Base-by-base conservation (phyloP, 768 basidiomycete genomes). In the Dentipellis sp. region DNA sequence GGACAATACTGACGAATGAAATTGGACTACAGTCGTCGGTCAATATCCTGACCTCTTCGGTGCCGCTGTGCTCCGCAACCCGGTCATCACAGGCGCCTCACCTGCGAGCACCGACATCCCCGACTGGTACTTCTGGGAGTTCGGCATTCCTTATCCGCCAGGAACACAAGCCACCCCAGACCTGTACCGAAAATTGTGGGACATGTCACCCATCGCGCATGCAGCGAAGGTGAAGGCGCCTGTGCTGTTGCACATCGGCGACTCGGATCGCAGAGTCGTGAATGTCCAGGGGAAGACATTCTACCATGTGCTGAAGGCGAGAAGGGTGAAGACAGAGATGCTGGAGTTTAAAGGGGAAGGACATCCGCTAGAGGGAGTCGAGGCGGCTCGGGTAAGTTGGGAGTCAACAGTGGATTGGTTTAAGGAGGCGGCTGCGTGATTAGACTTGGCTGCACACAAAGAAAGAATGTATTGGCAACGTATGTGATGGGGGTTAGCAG, bases 61-160 rank as follows among this genome's bases (percentile, higher is more conserved):
- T 21, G 69, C 70, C 0, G 61, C 63, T 2, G 65, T 68, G 17
- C 57, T 71, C 56, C 62, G 70, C 17, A 73, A 73, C 48, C 70
- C 71, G 0, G 72, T 73, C 17, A 66, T 63, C 51, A 56, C 65
- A n/a, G 42, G 42, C 22, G 56, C 68, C 12, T 68, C 66, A 42
- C 61, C 61, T 1, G 34, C 56, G 4, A 59, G 58, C 35, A 67
- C 65, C 5, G 72, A 73, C 56, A 72, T 72, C 46, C 71, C 70
- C 2, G 70, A 72, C 40, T 71, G 71, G 71, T 69, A 60, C 17
- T 65, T 61, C 57, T 48, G 21, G 45, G 70, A 73, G 52, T 63
- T 66, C 34, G 63, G 56, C 8, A 29, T 64, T 22, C 51, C 58
- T 7, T 53, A 54, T 1, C 50, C 57, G 14, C 46, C 40, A 8